Evolutionary conservation across 2,329 filamentous ascomycete genomes (phyloP), one percentile per base, ranked within the genome.

Genomic region (Sporothrix pseudoabietina): DNA sequence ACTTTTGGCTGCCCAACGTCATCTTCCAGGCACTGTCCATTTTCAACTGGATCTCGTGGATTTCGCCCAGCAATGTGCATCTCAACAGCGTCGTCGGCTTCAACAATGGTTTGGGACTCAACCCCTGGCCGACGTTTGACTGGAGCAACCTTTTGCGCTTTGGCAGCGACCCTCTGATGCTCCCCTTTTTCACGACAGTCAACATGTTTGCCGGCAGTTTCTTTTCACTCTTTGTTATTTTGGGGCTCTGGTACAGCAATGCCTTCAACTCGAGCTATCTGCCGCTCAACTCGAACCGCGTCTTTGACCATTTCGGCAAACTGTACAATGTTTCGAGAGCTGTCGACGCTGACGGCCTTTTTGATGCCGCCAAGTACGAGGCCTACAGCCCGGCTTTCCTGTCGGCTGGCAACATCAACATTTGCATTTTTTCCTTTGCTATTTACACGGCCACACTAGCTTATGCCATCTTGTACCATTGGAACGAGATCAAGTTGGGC

Each of bases 341-440:
- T n/a, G n/a, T 65, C 19, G 35, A 65, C 35, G 35, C 19, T 3
- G 35, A 65, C 30, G 59, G 59, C n/a, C 59, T 65, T 1, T 65
- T 63, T 22, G 61, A 66, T 22, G 22, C 39, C 39, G 39, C 39
- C 61, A 84, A 84, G 71, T 88, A 88, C 76, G 80, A 82, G 52
- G 77, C 79, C 0, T 88, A 88, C 78, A 87, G 85, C 3, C 85
- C 85, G 0, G 85, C 85, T 0, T 88, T 85, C 76, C 78, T 88
- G 35, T 80, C 84, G 0, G 85, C 87, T 14, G 85, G 82, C 19
- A 86, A 85, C 72, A 78, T 86, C n/a, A 80, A 82, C 41, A 81
- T 85, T n/a, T 88, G 88, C 80, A 81, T 86, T 75, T 86, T 85
- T 78, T 88, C 87, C 80, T 88, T 88, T 73, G 85, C 83, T 69